Conservation (phyloP, 805 yeast species). For the Schwanniomyces vanrijiae region DNA sequence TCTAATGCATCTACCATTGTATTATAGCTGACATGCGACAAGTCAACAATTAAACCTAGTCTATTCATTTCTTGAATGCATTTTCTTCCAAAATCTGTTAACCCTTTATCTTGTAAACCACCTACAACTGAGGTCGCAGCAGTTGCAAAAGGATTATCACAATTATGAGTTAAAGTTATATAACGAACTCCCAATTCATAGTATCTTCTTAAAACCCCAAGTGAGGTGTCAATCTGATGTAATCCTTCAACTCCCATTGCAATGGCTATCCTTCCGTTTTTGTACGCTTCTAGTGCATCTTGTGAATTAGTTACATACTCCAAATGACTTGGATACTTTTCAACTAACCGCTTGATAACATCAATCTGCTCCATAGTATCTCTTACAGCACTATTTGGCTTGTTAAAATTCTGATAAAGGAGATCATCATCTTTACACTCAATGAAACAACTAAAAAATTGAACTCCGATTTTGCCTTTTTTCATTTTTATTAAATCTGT, state of each 20-base stretch:
- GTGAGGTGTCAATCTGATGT: conserved; percentile 51
- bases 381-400: conserved; percentile 43
- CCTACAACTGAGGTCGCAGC: conserved; percentile 50
- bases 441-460: conserved; percentile 51
- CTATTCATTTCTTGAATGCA: conserved; percentile 51
- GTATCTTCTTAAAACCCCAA: conserved; percentile 50
- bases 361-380: conserved; percentile 58
- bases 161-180: conserved; percentile 54
- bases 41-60: conserved; percentile 53
- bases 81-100: conserved; percentile 39
- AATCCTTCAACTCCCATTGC: conserved; percentile 56
- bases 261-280: conserved; percentile 38
- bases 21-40: conserved; percentile 48
- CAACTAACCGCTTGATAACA: conserved; percentile 45
- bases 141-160: conserved; percentile 59
- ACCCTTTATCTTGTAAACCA: conserved; percentile 46
- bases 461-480: conserved; percentile 48
- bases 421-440: conserved; percentile 44
- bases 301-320: conserved; percentile 40
- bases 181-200: conserved; percentile 53
- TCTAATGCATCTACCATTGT: conserved; percentile 47
- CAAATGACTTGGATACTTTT: conserved; percentile 38
- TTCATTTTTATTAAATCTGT: conserved; percentile 45
- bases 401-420: conserved; percentile 45
- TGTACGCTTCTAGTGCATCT: conserved; percentile 39